Conservation (phyloP, 129 eudicot species). For the Escallonia rubra region DNA sequence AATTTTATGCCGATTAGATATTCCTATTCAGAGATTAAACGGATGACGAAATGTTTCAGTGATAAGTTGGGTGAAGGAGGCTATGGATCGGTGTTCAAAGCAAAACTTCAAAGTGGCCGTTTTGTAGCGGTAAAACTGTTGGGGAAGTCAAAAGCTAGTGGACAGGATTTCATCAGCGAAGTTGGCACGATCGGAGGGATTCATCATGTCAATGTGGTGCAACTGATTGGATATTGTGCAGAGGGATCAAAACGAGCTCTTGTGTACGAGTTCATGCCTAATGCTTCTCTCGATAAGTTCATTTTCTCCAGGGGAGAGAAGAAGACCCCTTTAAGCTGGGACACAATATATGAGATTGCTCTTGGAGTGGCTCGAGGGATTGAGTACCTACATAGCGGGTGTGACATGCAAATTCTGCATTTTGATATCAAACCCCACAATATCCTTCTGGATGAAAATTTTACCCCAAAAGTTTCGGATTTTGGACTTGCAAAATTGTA, state of each 20-base stretch:
- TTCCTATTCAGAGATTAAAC: too few relatives aligned
- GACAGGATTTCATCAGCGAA: constrained; percentile 19
- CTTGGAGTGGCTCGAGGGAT: constrained; percentile 2
- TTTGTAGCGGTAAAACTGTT: constrained; percentile 11
- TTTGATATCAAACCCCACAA: constrained; percentile 10
- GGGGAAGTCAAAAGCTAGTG: constrained; percentile 4
- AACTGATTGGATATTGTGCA: background rate
- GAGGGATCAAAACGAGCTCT: constrained; percentile 3
- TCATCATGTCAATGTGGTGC: constrained; percentile 6
- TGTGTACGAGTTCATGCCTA: constrained; percentile 14
- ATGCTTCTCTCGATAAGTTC: constrained; percentile 8
- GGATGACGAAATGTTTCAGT: too few relatives aligned
- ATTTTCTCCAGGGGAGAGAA: background rate
- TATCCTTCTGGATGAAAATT: background rate
- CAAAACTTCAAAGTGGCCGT: constrained; percentile 9
- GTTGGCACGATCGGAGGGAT: constrained; percentile 15
- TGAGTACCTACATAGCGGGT: constrained; percentile 9
- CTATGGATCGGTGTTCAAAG: background rate
- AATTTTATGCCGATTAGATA: background rate
- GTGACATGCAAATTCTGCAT: constrained; percentile 14
- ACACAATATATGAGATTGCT: background rate
- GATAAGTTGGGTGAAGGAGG: too few relatives aligned
- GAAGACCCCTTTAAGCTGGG: background rate
- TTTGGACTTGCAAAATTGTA: constrained; percentile 13
- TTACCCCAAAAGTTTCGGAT: constrained; percentile 6